Evolutionary conservation across 2,329 filamentous ascomycete genomes (phyloP), one percentile per base, ranked within the genome.

Genomic region (Cercospora brassicicola): DNA sequence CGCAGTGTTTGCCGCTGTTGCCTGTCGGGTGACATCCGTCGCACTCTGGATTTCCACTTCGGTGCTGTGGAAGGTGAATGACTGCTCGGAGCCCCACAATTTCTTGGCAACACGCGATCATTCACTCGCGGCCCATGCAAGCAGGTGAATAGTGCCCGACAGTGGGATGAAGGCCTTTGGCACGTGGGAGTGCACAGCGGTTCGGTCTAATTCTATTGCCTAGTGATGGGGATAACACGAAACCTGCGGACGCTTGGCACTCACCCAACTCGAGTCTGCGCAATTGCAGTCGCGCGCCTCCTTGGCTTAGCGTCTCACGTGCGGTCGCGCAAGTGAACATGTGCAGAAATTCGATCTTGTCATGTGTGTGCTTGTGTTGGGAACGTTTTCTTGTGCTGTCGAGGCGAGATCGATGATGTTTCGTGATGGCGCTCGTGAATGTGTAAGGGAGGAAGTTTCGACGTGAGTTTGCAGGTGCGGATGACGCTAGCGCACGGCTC

Each of bases 381-480:
- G 45, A 23, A 15, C 45, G 15, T 6, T 13, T n/a, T 26, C 28
- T 31, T 33, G 53, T 57, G 4, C 20, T 33, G 15, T 28, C 20
- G 20, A 48, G 18, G 23, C 18, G 23, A 30, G 4, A 11, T 51
- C 9, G 59, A 15, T 51, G 36, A 48, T 62, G 59, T 42, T 30
- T 26, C 23, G 57, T 39, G 57, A 42, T 28, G 57, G 33, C 33
- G 18, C 45, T 51, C 23, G 42, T 53, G 20, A 36, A 36, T 36
- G 42, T 36, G 56, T 20, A 33, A 51, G 28, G 28, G 60, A 62
- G 48, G 61, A 64, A 64, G 62, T 64, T 57, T 56, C 48, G n/a
- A 64, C 31, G 62, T 64, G 48, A 55, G 48, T 55, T 56, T 55
- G 31, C 61, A 63, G 61, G 61, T 63, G 30, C 18, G 62, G 26